These are phyloP conservation scores for Silene noctiflora DNA, from an alignment of 179 eudicot species.

Conservation along the genomic window DNA sequence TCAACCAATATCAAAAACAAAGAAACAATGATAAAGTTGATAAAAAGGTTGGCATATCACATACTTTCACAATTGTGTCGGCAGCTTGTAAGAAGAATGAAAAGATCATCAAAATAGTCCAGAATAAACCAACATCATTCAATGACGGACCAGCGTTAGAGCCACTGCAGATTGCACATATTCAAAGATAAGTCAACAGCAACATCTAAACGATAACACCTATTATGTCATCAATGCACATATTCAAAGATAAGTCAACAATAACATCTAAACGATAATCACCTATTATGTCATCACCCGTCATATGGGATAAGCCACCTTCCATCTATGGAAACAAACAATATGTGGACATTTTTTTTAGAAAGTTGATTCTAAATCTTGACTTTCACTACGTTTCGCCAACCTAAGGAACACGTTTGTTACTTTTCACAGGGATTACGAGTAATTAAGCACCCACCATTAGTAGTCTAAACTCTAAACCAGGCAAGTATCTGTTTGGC, in stretches of 20 bases:
- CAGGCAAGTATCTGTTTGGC: no score
- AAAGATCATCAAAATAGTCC: constrained; percentile 86
- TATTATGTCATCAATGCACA: constrained; percentile 6
- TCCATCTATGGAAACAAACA: neutral
- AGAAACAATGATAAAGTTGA: neutral
- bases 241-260: constrained; percentile 15
- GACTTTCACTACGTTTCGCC: neutral
- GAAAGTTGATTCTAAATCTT: neutral
- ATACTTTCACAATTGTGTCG: constrained; percentile 88
- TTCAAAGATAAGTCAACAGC: constrained; percentile 8
- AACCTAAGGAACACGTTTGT: neutral
- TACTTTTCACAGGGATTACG: neutral
- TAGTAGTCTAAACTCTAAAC: neutral
- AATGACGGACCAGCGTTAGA: constrained; percentile 73
- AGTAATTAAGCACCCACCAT: neutral
- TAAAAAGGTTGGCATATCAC: constrained; percentile 1
- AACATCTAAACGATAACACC: neutral
- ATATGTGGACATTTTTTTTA: neutral
- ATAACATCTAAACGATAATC: neutral
- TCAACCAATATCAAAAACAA: neutral
- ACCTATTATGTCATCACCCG: neutral
- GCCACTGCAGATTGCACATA: constrained; percentile 55
- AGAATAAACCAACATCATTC: constrained; percentile 65
- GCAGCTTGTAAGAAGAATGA: constrained; percentile 94
- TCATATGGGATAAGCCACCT: constrained; percentile 3